A percentile compares a stretch with the other conserved stretches of the same genome.
Conservation (phyloP, 2,329 filamentous ascomycete species). For the Aspergillus melleus region DNA sequence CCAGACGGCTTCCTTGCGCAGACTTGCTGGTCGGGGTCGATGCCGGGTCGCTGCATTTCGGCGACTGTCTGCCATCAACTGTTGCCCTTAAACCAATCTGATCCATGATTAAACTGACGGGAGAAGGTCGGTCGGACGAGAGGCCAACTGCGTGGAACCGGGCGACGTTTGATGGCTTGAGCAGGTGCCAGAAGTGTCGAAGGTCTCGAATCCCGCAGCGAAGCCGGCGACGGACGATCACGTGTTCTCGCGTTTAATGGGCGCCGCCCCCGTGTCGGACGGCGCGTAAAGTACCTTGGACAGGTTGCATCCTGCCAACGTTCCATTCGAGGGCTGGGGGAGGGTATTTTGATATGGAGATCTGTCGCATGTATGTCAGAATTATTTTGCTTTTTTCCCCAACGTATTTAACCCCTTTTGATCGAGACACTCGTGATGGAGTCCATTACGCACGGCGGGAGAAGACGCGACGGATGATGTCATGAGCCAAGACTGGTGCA, state of each 20-base stretch:
- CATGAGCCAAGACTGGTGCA: constrained; percentile 12
- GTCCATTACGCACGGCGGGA: constrained; percentile 3
- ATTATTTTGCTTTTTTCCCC: not conserved
- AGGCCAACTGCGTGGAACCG: not conserved
- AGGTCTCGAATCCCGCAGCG: constrained; percentile 1
- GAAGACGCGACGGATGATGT: constrained; percentile 34
- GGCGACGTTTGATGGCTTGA: not conserved
- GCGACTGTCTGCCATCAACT: not conserved
- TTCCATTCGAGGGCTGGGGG: not conserved
- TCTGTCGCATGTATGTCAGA: constrained; percentile 8
- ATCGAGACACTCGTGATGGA: constrained; percentile 1
- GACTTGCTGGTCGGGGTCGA: not conserved
- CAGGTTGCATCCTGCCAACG: not conserved
- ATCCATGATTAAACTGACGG: not conserved
- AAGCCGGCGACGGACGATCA: constrained; percentile 21
- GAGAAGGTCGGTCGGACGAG: not conserved
- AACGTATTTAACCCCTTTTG: not conserved
- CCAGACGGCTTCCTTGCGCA: constrained; percentile 1
- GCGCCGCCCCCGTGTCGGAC: constrained; percentile 19
- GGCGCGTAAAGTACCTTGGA: constrained; percentile 13
- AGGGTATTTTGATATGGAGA: not conserved
- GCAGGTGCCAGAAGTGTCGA: constrained; percentile 1
- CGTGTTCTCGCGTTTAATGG: constrained; percentile 33
- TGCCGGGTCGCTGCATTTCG: not conserved
- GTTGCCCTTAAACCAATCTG: not conserved